phyloP scores from a whole-genome alignment of 2,329 filamentous ascomycete genomes.

The Colletotrichum destructivum region DNA sequence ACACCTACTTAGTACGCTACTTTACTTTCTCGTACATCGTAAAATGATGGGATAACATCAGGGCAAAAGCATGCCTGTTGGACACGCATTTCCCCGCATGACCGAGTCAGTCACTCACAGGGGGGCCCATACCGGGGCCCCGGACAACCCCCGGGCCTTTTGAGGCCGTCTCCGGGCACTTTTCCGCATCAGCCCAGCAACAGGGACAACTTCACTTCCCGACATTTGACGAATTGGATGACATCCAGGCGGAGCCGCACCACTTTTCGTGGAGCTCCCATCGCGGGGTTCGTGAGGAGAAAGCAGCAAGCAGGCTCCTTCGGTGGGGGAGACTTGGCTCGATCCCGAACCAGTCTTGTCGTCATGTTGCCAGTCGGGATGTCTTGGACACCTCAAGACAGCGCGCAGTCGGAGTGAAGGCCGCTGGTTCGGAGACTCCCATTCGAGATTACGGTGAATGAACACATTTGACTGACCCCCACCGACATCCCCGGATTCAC shows the following conservation, averaged over 20 bases:
- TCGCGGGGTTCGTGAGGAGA: slow-evolving; percentile 14
- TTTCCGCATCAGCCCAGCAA: slow-evolving; percentile 17
- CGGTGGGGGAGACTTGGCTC: slow-evolving; percentile 17
- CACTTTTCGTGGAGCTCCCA: slow-evolving; percentile 17
- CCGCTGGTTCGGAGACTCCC: neutral
- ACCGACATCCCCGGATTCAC: neutral
- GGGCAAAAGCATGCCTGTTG: too few relatives aligned
- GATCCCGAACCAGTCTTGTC: neutral
- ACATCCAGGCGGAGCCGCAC: slow-evolving; percentile 19
- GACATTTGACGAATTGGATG: slow-evolving; percentile 1
- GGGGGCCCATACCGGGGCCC: slow-evolving; percentile 28
- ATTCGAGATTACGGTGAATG: too few relatives aligned
- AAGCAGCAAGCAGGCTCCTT: neutral
- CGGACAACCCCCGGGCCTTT: slow-evolving; percentile 32
- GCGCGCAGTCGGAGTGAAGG: neutral
- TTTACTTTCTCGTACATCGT: too few relatives aligned
- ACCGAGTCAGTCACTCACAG: slow-evolving; percentile 25
- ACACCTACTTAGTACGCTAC: too few relatives aligned
- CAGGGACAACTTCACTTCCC: neutral
- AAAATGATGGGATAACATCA: too few relatives aligned
- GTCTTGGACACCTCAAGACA: neutral
- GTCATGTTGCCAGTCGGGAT: neutral
- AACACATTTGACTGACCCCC: neutral
- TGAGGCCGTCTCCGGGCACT: slow-evolving; percentile 8
- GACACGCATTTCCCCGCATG: slow-evolving; percentile 11